Conservation (phyloP, 202 grass and related monocot genomes). For the Elaeis oleifera region DNA sequence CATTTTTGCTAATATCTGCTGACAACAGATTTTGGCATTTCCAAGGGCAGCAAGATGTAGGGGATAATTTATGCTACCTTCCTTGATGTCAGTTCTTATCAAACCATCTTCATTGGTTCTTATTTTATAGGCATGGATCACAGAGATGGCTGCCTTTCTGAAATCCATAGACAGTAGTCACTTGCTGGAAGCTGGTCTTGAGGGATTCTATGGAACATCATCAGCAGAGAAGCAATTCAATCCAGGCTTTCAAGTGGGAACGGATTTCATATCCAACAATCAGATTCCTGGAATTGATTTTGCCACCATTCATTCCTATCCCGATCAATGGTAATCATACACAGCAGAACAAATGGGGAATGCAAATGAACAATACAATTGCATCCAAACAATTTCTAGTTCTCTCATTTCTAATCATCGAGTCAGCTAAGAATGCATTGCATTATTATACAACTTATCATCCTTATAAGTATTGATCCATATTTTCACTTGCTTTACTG, state of each 20-base stretch:
- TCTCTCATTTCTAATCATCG: too few relatives aligned
- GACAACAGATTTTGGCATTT: too few relatives aligned
- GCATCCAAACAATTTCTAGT: too few relatives aligned
- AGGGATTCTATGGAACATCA: constrained; percentile 75
- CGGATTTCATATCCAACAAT: constrained; percentile 93
- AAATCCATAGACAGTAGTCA: constrained; percentile 83
- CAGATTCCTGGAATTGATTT: constrained; percentile 61
- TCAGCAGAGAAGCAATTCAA: constrained; percentile 28
- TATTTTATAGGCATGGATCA: constrained; percentile 56
- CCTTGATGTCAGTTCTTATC: background rate
- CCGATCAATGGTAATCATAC: constrained; percentile 60
- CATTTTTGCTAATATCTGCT: too few relatives aligned
- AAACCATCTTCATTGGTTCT: background rate
- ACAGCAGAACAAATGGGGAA: too few relatives aligned
- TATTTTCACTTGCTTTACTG: too few relatives aligned
- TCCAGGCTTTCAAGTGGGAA: constrained; percentile 53
- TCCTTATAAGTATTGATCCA: too few relatives aligned
- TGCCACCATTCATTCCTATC: constrained; percentile 86
- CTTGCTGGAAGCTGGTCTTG: constrained; percentile 75
- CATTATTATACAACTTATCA: too few relatives aligned
- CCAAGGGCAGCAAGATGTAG: too few relatives aligned
- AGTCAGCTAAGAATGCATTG: too few relatives aligned
- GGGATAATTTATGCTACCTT: too few relatives aligned
- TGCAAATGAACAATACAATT: too few relatives aligned
- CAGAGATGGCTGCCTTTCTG: constrained; percentile 76